These are phyloP conservation scores for Tarenaya hassleriana DNA, from an alignment of 345 rosid genomes.

Conservation along the genomic window DNA sequence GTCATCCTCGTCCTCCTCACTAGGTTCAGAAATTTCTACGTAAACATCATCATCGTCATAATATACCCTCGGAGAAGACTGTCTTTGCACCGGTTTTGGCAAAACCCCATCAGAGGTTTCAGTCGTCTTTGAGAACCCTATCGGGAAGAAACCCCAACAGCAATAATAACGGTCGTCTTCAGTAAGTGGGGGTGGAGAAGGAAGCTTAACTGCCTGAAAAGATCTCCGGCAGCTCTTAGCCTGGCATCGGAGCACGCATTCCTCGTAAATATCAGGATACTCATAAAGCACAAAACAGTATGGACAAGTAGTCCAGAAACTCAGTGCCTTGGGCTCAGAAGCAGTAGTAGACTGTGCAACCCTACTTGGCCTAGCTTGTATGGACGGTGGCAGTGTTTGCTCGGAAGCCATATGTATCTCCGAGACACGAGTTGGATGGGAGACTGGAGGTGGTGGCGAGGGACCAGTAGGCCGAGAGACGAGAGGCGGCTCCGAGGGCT, in stretches of 20 bases:
- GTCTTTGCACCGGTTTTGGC: slow-evolving; percentile 37
- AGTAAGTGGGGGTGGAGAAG: slow-evolving; percentile 51
- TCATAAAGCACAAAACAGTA: slow-evolving; percentile 72
- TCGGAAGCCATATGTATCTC: slow-evolving; percentile 12
- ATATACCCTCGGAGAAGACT: slow-evolving; percentile 36
- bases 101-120: slow-evolving; percentile 23
- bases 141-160: slow-evolving; percentile 77
- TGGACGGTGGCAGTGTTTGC: slow-evolving; percentile 17
- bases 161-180: slow-evolving; percentile 54
- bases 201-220: slow-evolving; percentile 63
- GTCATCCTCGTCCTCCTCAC: slow-evolving; percentile 42
- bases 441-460: slow-evolving; percentile 16
- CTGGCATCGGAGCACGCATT: slow-evolving; percentile 67
- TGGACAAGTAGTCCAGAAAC: slow-evolving; percentile 93
- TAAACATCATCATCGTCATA: slow-evolving; percentile 40
- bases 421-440: slow-evolving; percentile 17
- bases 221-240: slow-evolving; percentile 56
- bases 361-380: slow-evolving; percentile 19
- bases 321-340: slow-evolving; percentile 28
- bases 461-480: slow-evolving; percentile 1
- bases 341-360: background rate
- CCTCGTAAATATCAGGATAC: slow-evolving; percentile 66
- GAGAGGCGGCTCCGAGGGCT: slow-evolving; percentile 18
- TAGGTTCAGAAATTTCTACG: slow-evolving; percentile 45
- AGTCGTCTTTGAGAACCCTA: slow-evolving; percentile 45